Base-by-base conservation (phyloP, 2,329 filamentous ascomycete species). In the Fusarium newnesense region DNA sequence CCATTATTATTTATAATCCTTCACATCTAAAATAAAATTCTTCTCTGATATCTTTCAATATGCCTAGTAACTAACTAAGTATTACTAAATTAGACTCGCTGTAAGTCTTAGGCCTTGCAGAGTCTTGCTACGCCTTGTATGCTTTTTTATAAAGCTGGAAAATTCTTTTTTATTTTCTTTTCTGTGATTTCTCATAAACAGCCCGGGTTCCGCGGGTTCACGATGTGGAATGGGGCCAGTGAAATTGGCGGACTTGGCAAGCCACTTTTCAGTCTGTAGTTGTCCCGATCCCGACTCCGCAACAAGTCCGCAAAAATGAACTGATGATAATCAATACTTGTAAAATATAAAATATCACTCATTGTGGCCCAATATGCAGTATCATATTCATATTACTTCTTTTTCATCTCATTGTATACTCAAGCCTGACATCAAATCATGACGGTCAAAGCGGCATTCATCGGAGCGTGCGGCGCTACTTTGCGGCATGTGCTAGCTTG, bases 361-460 rank as follows among this genome's bases (percentile, higher is more conserved):
- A 4, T 1, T 16, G 4, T 4, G 26, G 2, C n/a, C 0, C 1
- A 11, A 2, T 36, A 24, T 8, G 3, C 1, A 26, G 12, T 3
- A 19, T 6, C 12, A 8, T 9, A 36, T 26, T 9, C 6, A 5
- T 19, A 26, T 4, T 10, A 52, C 4, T 36, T 2, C 4, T 26
- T 36, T 10, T 34, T 3, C 7, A 19, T 26, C 11, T 26, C 8
- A 10, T 19, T 3, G 4, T 11, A 19, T 16, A 8, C 18, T 11
- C 12, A 36, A 26, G 18, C 32, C 6, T 16, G 7, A 12, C 2
- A 26, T n/a, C 44, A 37, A 24, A 37, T 16, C 32, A 57, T 57
- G 53, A 28, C 16, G 7, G 39, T 57, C 53, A 57, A 57, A 34
- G 53, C 53, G 28, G 39, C 53, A 15, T 57, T 44, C 30, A 44